Base-by-base conservation (phyloP, 73 alveolate genomes). In the Paramecium caudatum region DNA sequence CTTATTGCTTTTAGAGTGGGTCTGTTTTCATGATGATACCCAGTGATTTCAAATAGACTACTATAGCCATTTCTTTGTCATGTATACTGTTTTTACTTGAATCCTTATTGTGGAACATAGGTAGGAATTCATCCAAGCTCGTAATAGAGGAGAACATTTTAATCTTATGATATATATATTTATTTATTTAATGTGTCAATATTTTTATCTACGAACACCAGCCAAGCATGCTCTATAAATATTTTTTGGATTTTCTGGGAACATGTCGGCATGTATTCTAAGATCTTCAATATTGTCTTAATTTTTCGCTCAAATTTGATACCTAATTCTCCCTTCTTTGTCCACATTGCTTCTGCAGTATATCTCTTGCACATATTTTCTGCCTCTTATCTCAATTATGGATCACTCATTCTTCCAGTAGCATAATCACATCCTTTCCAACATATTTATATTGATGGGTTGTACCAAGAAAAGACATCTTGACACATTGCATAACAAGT, bases 221-320 rank as follows among this genome's bases (percentile, higher is more conserved):
- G 98, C 97, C 17, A 93, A 88, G 91, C 99, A 96, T 48, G 99
- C 99, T 91, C 95, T 96, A 91, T 96, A 96, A 41, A 96, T 61
- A 63, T 94, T 94, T 32, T 90, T 68, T 5, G 97, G 97, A 39
- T 69, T 93, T 74, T 82, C 90, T 34, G 99, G 95, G 91, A 93
- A 95, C 96, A 91, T 82, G 9, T 92, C 91, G 17, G 98, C 95
- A 82, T 92, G 96, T 47, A 96, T 95, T 94, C 99, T 94, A 86
- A 91, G 49, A 90, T 96, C 99, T 69, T 93, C 95, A 27, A 94
- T 92, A 17, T 93, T 82, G 81, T 91, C 97, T 65, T 16, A n/a
- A 68, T 46, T 4, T 17, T 23, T 47, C 17, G n/a, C 19, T 12
- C 21, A 37, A 1, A 12, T 55, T 27, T 25, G 21, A 23, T 86